Conservation (phyloP, 2,329 filamentous ascomycete species). For the Alternaria ventricosa region DNA sequence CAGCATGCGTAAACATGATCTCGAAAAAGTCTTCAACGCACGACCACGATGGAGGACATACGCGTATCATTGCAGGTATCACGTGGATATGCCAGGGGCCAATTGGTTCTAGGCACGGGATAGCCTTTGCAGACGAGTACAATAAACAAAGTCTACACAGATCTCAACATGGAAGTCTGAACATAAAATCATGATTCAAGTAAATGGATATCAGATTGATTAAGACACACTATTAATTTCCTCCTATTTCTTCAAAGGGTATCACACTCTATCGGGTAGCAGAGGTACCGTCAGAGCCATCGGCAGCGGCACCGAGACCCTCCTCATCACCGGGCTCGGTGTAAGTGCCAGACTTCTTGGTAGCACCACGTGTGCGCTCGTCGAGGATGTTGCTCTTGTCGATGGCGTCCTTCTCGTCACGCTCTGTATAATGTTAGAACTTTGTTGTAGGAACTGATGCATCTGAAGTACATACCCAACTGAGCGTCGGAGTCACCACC, state of each 20-base stretch:
- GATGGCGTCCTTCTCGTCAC: slow-evolving; percentile 59
- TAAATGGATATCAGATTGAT: background rate
- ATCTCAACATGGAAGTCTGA: too few species aligned
- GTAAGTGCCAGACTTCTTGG: slow-evolving; percentile 55
- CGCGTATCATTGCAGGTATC: too few species aligned
- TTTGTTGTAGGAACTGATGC: background rate
- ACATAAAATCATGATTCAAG: background rate
- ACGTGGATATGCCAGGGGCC: too few species aligned
- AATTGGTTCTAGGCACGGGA: too few species aligned
- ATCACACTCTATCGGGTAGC: slow-evolving; percentile 4
- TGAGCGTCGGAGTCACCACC: slow-evolving; percentile 57
- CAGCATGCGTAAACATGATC: background rate
- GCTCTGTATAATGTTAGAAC: slow-evolving; percentile 34
- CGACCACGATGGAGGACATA: too few species aligned
- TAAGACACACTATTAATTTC: background rate
- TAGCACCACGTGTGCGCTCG: slow-evolving; percentile 56
- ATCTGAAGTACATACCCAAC: slow-evolving; percentile 48
- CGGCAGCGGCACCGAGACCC: slow-evolving; percentile 51
- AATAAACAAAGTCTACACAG: too few species aligned
- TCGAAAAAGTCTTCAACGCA: background rate
- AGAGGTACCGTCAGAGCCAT: slow-evolving; percentile 43
- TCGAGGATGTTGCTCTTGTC: slow-evolving; percentile 57
- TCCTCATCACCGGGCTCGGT: slow-evolving; percentile 61
- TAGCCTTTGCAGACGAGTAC: too few species aligned
- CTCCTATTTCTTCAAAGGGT: too few species aligned